Base-by-base conservation (phyloP, 176 grass and related monocot genomes). In the Ananas comosus region DNA sequence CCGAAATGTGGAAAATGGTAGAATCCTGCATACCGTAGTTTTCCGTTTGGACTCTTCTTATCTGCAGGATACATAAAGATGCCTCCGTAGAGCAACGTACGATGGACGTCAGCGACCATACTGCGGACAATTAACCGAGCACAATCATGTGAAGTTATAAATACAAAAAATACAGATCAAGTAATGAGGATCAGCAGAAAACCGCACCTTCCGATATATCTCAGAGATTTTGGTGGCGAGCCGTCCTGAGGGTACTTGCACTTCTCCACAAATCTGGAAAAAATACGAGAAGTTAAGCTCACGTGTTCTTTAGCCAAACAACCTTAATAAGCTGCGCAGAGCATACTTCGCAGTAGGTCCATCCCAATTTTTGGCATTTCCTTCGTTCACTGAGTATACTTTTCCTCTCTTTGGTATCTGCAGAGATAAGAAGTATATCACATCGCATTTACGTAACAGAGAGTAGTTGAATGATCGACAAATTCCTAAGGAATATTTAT, bases 81-180 rank as follows among this genome's bases (percentile, higher is more conserved):
- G 29, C 94, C 94, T 71, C 94, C 94, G 52, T 99, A 99, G 13
- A 99, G 80, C 54, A 99, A 76, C 11, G 94, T 99, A 58, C 94
- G 94, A 77, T 99, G 94, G 28, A 99, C 73, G 80, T 99, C 94
- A 24, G 94, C 94, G 86, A 99, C 94, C 94, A 99, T 99, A 80
- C 94, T 99, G 89, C 48, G 74, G 72, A 68, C 13, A 74, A 83
- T 64, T 68, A 11, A 42, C 8, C 68, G 21, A 59, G 56, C n/a
- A 21, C 56, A 59, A 17, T 59, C 56, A 33, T 33, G 56, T 59
- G n/a, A 14, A 59, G 13, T 59, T 14, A 21, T 14, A 59, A 59
- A 17, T 14, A 61, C 10, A 19, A 61, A 19, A 59, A 61, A 58
- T 9, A 58, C 25, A 27, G 25, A 56, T 27, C 50, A 12, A 29